Evolutionary conservation across 2,329 filamentous ascomycete species (phyloP), one percentile per base, ranked within the genome.

Genomic region (Blumeria hordei): DNA sequence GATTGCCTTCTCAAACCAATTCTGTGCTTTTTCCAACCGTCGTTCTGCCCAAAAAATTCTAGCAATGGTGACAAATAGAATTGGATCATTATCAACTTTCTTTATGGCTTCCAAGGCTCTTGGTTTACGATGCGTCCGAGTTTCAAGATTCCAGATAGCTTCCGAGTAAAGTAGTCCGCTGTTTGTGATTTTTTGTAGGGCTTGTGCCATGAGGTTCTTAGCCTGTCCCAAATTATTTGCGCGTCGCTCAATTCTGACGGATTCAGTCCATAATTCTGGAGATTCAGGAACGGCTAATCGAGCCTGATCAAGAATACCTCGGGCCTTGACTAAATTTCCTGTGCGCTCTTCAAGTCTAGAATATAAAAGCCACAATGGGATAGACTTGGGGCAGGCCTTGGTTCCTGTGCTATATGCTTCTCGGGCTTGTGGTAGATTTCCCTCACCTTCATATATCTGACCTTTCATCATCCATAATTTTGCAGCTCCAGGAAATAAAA

Each of bases 391-490:
- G 55, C 87, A 90, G 0, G 86, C 85, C 63, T 92, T 84, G 43
- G 90, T 93, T 37, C 92, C 92, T 4, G 85, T 83, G 57, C 78
- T 79, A 68, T 92, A 96, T 0, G 90, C 88, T 66, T 96, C 88
- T 50, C 92, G 80, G 3, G 92, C 92, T 67, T 92, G 85, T 0
- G 83, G 81, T 12, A 83, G 70, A 69, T 87, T 88, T 62, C 77
- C 81, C 50, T 88, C 75, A 45, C 81, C 76, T 64, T 95, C 85
- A 72, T 98, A 98, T 59, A 96, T 92, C 66, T 98, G 92, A 0
- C 93, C 92, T 69, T 98, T 98, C 72, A 94, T 85, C 85, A 96
- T 95, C 83, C 90, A 95, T 28, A 98, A 74, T 69, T 96, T 96
- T 54, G 86, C 76, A 11, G 83, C 79, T 47, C 80, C 77, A 0